Base-by-base conservation (phyloP, 441 rosid genomes). In the Erodium chrysanthum region DNA sequence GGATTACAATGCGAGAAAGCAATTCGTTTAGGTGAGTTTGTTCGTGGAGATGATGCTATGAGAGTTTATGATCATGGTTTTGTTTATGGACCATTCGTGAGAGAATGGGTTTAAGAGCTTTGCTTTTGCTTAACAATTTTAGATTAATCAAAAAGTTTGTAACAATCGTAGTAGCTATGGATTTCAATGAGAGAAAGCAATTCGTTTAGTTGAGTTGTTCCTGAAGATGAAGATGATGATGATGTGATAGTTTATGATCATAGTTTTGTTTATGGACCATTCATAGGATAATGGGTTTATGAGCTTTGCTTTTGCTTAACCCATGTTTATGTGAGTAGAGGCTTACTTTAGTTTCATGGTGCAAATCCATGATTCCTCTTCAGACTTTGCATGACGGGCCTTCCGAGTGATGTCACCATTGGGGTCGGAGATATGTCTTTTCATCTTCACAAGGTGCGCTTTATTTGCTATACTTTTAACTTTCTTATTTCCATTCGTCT, bases 301-400 rank as follows among this genome's bases (percentile, higher is more conserved):
- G 61, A 56, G 20, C 61, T 20, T 20, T 20, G 61, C 20, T 7
- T 54, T 9, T 23, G 2, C 20, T n/a, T n/a, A 1, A 66, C 20
- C 35, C 18, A 29, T 63, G 40, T 14, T 62, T 17, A 15, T 6
- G 14, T 54, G 25, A 54, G 18, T 18, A 18, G 25, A 54, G 18
- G 10, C 5, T 8, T 17, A 12, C 58, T 66, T 44, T 66, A 18
- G 11, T 65, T 65, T 54, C 23, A 18, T 67, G 31, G 58, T 42
- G 10, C 64, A 40, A 66, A 46, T 64, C 1, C 50, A 54, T 18
- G 60, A 8, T 54, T 46, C 6, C 76, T 74, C 61, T 78, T 65
- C 79, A 93, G 98, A 96, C 65, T 78, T 35, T 87, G 93, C 75
- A 84, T 90, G 50, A 82, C 90, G 0, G 97, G 97, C 72, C 93